phyloP scores from a whole-genome alignment of 305 asterid species.

The Caryopteris hybrid region DNA sequence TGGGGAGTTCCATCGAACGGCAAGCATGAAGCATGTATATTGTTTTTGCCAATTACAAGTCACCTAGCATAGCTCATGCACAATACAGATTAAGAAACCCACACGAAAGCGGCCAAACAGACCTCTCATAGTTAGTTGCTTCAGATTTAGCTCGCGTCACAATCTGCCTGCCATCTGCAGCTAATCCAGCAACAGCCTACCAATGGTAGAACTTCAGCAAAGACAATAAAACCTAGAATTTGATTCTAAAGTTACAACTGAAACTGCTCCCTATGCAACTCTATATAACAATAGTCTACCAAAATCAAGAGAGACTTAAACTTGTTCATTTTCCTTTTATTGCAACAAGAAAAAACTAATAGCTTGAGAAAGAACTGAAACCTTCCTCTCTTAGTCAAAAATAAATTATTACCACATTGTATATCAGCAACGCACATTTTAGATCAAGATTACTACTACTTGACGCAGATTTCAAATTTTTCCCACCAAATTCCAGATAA shows the following conservation, averaged over 20 bases:
- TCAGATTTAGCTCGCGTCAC: conserved; percentile 23
- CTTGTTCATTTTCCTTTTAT: not conserved
- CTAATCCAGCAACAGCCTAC: conserved; percentile 28
- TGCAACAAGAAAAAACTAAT: not conserved
- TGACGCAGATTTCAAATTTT: not conserved
- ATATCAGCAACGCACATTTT: not conserved
- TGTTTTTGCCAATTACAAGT: not conserved
- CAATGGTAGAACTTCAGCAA: not conserved
- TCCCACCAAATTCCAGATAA: not conserved
- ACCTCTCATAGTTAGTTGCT: conserved; percentile 20
- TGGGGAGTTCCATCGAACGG: not conserved
- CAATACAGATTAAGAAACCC: not conserved
- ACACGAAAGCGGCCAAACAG: not conserved
- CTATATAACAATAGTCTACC: not conserved
- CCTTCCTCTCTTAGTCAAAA: not conserved
- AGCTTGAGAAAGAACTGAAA: not conserved
- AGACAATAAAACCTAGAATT: not conserved
- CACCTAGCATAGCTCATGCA: not conserved
- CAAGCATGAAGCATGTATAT: not conserved
- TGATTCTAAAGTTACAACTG: not conserved
- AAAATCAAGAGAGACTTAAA: not conserved
- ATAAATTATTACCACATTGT: not conserved
- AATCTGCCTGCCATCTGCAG: conserved; percentile 27
- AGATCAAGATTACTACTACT: not conserved
- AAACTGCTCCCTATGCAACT: not conserved